Base-by-base conservation (phyloP, 2,329 filamentous ascomycete genomes). In the Aspergillus floridensis region DNA sequence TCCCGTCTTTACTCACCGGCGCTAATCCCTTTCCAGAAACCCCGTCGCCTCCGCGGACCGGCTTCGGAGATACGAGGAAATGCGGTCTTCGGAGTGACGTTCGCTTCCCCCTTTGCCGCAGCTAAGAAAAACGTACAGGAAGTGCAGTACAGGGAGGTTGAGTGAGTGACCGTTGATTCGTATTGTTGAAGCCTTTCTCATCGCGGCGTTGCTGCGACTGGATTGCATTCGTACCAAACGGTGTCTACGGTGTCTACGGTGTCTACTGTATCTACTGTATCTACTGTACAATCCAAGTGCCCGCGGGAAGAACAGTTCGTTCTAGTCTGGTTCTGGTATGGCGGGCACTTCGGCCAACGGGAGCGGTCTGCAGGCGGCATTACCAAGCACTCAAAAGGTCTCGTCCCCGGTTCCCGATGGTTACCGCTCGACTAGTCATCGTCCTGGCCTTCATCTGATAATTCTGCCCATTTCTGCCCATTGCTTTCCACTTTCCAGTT, bases 41-140 rank as follows among this genome's bases (percentile, higher is more conserved):
- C 50, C 58, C 59, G 55, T 65, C 35, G 63, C 64, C 63, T 65
- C 61, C 60, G 49, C 38, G 41, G 29, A 58, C 62, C 64, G 64
- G 64, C 64, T 57, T 66, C 63, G 63, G 63, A 62, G 59, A 55
- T 55, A 55, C 26, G 53, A 44, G 16, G 6, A 44, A 19, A 16
- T 8, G 38, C 38, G 14, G 38, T 19, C 16, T 19, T 44, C 38
- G 38, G 24, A 10, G 64, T 62, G 59, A 57, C 55, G 57, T 59
- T 62, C 4, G 24, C 32, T 12, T 12, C 32, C 16, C 16, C 38
- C 5, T 44, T 7, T 19, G 16, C 3, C n/a, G 38, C 38, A 26
- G 44, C 41, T 29, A 48, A 48, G n/a, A n/a, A 19, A 46, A 35
- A 35, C 14, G 51, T 53, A 16, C 10, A 16, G 31, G 19, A 32